A percentile compares a stretch with the other conserved stretches of the same genome.
Evolutionary conservation across 305 asterid species (phyloP).

Genomic region (Solanum hybrid): DNA sequence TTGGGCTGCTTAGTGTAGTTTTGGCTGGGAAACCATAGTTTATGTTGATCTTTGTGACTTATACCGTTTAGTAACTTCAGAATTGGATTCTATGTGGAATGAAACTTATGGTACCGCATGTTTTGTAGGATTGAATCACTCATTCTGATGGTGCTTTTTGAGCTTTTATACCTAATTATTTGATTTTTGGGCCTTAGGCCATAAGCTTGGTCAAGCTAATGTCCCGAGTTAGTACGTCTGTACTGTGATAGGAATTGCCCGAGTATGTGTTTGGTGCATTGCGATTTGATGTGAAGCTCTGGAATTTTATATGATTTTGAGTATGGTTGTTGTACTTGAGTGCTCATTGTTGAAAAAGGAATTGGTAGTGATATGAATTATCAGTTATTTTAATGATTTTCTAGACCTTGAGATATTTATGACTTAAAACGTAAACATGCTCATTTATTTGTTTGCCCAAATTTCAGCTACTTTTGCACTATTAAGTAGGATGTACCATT

Average conservation of each 20-base stretch:
- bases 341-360: background rate
- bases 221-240: background rate
- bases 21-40: background rate
- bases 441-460: background rate
- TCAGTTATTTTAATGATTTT: background rate
- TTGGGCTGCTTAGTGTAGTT: background rate
- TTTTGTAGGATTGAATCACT: background rate
- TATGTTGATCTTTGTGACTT: background rate
- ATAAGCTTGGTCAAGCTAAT: background rate
- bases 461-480: too few species aligned
- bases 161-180: background rate
- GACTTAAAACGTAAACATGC: background rate
- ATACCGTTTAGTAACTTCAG: background rate
- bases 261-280: background rate
- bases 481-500: background rate
- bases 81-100: background rate
- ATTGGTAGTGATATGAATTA: background rate
- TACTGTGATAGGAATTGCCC: background rate
- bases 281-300: background rate
- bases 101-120: background rate
- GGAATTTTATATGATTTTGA: background rate
- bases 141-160: background rate
- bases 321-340: background rate
- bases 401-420: background rate
- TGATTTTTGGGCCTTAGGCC: too few species aligned